Evolutionary conservation across 2,329 filamentous ascomycete species (phyloP), one percentile per base, ranked within the genome.

Genomic region (Botrytis galanthina): DNA sequence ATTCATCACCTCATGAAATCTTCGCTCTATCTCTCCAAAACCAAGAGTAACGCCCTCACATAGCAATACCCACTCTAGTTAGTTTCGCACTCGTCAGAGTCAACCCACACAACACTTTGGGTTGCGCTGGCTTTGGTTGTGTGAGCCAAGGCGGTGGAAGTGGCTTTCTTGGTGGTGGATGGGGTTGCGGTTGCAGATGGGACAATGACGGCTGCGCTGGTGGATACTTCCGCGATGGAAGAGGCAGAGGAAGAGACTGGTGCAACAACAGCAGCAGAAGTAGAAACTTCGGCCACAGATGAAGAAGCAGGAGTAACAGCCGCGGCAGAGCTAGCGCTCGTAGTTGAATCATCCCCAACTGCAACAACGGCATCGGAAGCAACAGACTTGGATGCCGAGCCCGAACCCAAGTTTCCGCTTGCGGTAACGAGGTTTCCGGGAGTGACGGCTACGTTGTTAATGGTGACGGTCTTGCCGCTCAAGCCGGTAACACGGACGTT

Each of bases 401-500:
- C 35, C 4, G 68, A 37, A 22, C 54, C 75, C 71, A 80, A 80
- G 70, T 81, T 81, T 46, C 74, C 75, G 7, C 68, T 70, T 8
- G 78, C 79, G 29, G 76, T 79, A 1, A 70, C 72, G 16, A 74
- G 73, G n/a, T 54, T 70, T 5, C 74, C 76, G 7, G 72, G 39
- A 7, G 64, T 76, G 54, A 88, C 81, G 26, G 82, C 82, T 3
- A 91, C 87, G 32, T 83, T 80, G 75, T 86, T 86, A 12, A 90
- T 85, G 10, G 83, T 81, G 20, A 91, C 82, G 0, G 78, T 83
- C 75, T 84, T 83, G 1, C 89, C 89, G 61, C 83, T 84, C 4
- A 82, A 79, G 74, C 86, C 86, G 1, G 88, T 91, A 54, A 91
- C 83, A 74, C 84, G 85, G 51, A 91, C 83, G 76, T 87, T 84